Conservation (phyloP, 1,139 yeast species). For the Wickerhamomyces sp. region DNA sequence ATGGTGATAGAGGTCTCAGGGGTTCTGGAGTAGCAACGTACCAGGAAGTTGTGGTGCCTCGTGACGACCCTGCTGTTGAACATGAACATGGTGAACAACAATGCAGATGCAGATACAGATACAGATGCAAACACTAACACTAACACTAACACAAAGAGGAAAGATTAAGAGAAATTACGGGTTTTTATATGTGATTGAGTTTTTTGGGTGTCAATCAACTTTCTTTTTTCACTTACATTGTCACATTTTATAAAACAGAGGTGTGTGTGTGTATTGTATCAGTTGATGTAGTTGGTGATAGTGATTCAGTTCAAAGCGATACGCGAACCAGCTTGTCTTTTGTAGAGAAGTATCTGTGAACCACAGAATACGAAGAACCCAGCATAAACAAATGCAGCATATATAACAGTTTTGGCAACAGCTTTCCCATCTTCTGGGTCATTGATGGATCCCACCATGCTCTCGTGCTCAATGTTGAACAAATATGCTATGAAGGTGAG, state of each 20-base stretch:
- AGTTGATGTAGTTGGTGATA: no score
- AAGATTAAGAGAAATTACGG: background rate
- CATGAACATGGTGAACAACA: no score
- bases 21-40: constrained; percentile 5
- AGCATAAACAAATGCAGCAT: constrained; percentile 83
- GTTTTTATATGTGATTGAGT: no score
- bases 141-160: no score
- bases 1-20: constrained; percentile 31
- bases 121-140: no score
- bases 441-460: constrained; percentile 85
- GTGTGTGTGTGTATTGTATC: background rate
- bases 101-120: no score
- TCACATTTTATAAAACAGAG: no score
- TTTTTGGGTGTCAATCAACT: constrained; percentile 1
- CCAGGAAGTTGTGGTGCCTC: background rate
- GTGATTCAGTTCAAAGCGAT: constrained; percentile 9
- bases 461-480: constrained; percentile 77
- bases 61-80: no score
- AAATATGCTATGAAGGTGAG: constrained; percentile 79
- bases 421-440: constrained; percentile 94
- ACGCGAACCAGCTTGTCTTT: constrained; percentile 37
- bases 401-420: constrained; percentile 84
- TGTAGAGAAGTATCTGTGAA: constrained; percentile 50
- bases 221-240: background rate
- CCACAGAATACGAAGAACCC: constrained; percentile 87